A percentile compares a stretch with the other conserved stretches of the same genome.
Evolutionary conservation across 495 filamentous ascomycete genomes (phyloP).

Genomic region (Trichocladium uniseriatum): DNA sequence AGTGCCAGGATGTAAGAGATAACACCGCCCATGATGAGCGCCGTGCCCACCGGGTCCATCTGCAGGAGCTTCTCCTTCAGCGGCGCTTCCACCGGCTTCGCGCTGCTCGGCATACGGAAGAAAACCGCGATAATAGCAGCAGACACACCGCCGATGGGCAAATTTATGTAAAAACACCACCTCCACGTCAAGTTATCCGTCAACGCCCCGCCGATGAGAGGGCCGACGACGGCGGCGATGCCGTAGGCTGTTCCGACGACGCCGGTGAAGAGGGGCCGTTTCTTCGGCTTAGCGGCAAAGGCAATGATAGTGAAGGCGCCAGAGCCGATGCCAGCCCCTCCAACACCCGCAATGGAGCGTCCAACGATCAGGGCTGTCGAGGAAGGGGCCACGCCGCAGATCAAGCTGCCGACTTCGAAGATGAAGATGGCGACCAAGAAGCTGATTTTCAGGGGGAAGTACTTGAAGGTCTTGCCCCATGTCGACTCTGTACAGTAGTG

Average conservation of each 20-base stretch:
- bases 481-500: conserved; percentile 14
- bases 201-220: conserved; percentile 25
- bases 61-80: conserved; percentile 34
- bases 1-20: conserved; percentile 65
- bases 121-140: conserved; percentile 48
- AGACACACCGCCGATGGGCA: conserved; percentile 58
- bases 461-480: conserved; percentile 34
- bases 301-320: conserved; percentile 38
- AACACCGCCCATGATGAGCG: conserved; percentile 58
- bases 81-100: conserved; percentile 16
- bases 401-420: conserved; percentile 45
- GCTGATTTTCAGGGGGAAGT: conserved; percentile 33
- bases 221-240: conserved; percentile 34
- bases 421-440: conserved; percentile 38
- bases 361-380: conserved; percentile 48
- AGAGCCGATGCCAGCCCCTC: conserved; percentile 35
- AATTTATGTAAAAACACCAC: conserved; percentile 77
- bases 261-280: conserved; percentile 41
- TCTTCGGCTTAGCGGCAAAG: conserved; percentile 33
- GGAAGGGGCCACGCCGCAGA: conserved; percentile 49
- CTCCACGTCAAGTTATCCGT: conserved; percentile 37
- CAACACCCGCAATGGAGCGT: conserved; percentile 47
- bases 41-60: conserved; percentile 57
- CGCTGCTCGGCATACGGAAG: conserved; percentile 14
- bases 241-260: conserved; percentile 39